A percentile compares a stretch with the other conserved stretches of the same genome.
phyloP scores from a whole-genome alignment of 345 rosid genomes.

The Euphorbia pulcherrima region DNA sequence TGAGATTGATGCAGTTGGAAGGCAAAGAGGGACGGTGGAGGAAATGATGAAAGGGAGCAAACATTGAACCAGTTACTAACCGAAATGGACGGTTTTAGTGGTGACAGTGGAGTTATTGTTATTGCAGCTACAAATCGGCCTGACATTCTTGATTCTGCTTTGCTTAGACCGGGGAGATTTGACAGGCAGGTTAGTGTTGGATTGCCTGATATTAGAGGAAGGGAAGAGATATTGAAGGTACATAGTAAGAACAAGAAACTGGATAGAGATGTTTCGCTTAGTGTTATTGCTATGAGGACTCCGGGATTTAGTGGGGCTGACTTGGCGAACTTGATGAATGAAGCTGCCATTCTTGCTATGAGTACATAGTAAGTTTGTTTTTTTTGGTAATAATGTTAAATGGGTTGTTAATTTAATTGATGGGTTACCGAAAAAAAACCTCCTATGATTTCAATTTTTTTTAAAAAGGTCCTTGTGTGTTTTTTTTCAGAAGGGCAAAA shows the following conservation, averaged over 20 bases:
- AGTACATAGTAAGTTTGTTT: too few relatives aligned
- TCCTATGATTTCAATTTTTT: too few relatives aligned
- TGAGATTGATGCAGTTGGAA: slow-evolving; percentile 81
- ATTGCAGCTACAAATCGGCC: slow-evolving; percentile 80
- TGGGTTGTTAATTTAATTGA: too few relatives aligned
- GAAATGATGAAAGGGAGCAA: slow-evolving; percentile 81
- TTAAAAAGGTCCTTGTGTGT: too few relatives aligned
- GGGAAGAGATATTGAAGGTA: slow-evolving; percentile 70
- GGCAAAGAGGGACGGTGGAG: slow-evolving; percentile 87
- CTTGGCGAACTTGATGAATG: slow-evolving; percentile 74
- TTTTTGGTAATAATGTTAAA: too few relatives aligned
- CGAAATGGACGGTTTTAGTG: slow-evolving; percentile 71
- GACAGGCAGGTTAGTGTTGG: slow-evolving; percentile 70
- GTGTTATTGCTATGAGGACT: slow-evolving; percentile 63
- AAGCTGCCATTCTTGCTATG: slow-evolving; percentile 74
- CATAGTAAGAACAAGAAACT: slow-evolving; percentile 69
- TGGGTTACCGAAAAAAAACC: too few relatives aligned
- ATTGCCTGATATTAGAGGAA: slow-evolving; percentile 65
- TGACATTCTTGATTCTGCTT: slow-evolving; percentile 67
- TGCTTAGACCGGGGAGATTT: slow-evolving; percentile 75
- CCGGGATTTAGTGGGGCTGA: slow-evolving; percentile 87
- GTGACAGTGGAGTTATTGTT: slow-evolving; percentile 62
- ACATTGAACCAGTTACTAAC: slow-evolving; percentile 75
- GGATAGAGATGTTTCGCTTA: slow-evolving; percentile 46
- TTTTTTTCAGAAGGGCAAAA: too few relatives aligned